These are phyloP conservation scores for Rhodotorula toruloides DNA, from an alignment of 768 basidiomycete species.

Conservation along the genomic window DNA sequence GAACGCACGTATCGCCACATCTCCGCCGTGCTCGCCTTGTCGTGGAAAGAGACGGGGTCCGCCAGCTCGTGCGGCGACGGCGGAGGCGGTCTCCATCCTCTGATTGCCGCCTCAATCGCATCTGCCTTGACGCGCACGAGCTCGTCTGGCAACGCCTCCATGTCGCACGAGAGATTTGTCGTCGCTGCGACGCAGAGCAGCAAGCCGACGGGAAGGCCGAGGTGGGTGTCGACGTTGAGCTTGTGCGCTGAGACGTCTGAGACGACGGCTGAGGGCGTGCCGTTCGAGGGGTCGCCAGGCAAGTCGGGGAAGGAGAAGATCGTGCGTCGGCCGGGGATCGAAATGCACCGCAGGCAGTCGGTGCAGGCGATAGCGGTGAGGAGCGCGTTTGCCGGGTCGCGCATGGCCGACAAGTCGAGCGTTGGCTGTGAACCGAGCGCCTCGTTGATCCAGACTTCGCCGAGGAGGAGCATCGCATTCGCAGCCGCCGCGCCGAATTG, in stretches of 20 bases:
- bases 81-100: conserved; percentile 19
- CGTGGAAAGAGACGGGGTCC: conserved; percentile 19
- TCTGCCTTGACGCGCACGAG: conserved; percentile 22
- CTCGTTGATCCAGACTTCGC: conserved; percentile 30
- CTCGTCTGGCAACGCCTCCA: conserved; percentile 28
- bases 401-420: conserved; percentile 20
- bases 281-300: conserved; percentile 14
- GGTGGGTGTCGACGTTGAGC: conserved; percentile 14
- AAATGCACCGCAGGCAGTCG: conserved; percentile 30
- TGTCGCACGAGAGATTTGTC: conserved; percentile 23
- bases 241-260: background rate
- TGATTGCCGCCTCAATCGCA: conserved; percentile 25
- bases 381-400: conserved; percentile 12
- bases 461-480: conserved; percentile 30
- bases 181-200: conserved; percentile 32
- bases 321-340: conserved; percentile 16
- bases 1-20: conserved; percentile 35
- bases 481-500: conserved; percentile 20
- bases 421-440: conserved; percentile 25
- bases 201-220: conserved; percentile 29
- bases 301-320: conserved; percentile 20
- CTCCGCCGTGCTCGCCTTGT: conserved; percentile 21
- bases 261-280: conserved; percentile 5
- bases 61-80: conserved; percentile 4
- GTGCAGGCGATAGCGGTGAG: conserved; percentile 24